A percentile compares a stretch with the other conserved stretches of the same genome.
phyloP scores from a whole-genome alignment of 1,284 basidiomycete species.

The Filobasidium uniguttulatum region DNA sequence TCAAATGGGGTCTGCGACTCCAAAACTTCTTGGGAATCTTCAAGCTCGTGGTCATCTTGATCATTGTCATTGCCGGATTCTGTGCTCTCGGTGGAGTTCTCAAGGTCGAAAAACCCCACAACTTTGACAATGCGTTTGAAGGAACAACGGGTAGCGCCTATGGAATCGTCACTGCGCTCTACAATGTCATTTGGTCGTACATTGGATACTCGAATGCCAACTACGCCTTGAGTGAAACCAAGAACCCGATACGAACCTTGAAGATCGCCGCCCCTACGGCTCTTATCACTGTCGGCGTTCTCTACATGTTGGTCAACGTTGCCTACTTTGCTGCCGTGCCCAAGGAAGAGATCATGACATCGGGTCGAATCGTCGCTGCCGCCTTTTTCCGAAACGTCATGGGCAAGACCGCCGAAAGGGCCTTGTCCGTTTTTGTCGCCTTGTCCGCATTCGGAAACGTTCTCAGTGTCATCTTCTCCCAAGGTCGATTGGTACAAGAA shows the following conservation, averaged over 20 bases:
- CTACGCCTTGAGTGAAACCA: conserved; percentile 41
- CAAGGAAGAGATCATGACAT: conserved; percentile 24
- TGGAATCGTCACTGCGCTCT: conserved; percentile 34
- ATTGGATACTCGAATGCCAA: conserved; percentile 40
- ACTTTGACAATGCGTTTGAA: conserved; percentile 42
- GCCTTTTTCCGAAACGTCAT: conserved; percentile 32
- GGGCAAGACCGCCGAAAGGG: conserved; percentile 26
- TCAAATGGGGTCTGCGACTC: conserved; percentile 15
- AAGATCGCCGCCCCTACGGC: conserved; percentile 20
- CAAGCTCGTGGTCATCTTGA: conserved; percentile 17
- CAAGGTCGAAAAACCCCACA: conserved; percentile 40
- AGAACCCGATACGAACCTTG: conserved; percentile 24
- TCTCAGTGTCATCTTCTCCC: conserved; percentile 21
- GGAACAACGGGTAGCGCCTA: conserved; percentile 39
- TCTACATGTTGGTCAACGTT: conserved; percentile 26
- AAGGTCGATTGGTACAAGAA: conserved; percentile 32
- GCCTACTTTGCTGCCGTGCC: conserved; percentile 37
- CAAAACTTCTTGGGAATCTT: conserved; percentile 18
- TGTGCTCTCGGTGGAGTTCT: conserved; percentile 43
- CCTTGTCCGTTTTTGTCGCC: conserved; percentile 28
- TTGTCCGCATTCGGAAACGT: conserved; percentile 29
- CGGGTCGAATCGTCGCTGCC: conserved; percentile 27
- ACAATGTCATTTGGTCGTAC: conserved; percentile 21
- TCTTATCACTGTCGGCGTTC: conserved; percentile 20
- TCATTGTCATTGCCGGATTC: conserved; percentile 14